Evolutionary conservation across 2,329 filamentous ascomycete genomes (phyloP).

Genomic region (Colletotrichum lupini): DNA sequence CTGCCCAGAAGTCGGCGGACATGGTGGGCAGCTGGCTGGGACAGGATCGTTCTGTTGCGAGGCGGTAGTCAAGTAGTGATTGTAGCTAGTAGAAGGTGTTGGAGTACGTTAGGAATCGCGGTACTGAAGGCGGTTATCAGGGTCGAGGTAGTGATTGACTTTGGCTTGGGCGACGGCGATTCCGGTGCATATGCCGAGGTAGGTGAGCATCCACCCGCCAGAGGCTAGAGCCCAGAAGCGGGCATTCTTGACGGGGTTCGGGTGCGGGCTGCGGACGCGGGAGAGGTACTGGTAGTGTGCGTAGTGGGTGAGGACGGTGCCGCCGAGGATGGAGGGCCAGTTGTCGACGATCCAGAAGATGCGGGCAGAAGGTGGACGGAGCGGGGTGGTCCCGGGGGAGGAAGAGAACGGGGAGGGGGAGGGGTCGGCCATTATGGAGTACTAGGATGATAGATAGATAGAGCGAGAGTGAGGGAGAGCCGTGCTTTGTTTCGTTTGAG

Average conservation of each 20-base stretch:
- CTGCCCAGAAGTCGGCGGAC: slow-evolving; percentile 94
- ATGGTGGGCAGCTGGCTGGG: slow-evolving; percentile 54
- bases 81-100: too few relatives aligned
- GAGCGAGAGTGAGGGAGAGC: not conserved
- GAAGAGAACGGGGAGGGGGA: not conserved
- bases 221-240: slow-evolving; percentile 36
- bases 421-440: not conserved
- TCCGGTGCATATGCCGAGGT: slow-evolving; percentile 32
- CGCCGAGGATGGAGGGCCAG: slow-evolving; percentile 34
- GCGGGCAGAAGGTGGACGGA: slow-evolving; percentile 22
- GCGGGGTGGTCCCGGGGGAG: slow-evolving; percentile 25
- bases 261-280: slow-evolving; percentile 27
- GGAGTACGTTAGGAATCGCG: not conserved
- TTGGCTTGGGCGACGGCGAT: slow-evolving; percentile 33
- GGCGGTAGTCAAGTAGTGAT: too few relatives aligned
- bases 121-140: slow-evolving; percentile 23
- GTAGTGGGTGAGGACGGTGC: slow-evolving; percentile 30
- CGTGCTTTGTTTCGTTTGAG: not conserved
- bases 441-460: not conserved
- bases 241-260: slow-evolving; percentile 36
- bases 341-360: slow-evolving; percentile 36
- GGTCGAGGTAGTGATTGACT: slow-evolving; percentile 33
- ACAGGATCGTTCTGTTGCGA: too few relatives aligned
- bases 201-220: slow-evolving; percentile 36
- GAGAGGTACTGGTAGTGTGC: slow-evolving; percentile 36